phyloP scores from a whole-genome alignment of 2,329 filamentous ascomycete species.

The Tolypocladium capitatum region DNA sequence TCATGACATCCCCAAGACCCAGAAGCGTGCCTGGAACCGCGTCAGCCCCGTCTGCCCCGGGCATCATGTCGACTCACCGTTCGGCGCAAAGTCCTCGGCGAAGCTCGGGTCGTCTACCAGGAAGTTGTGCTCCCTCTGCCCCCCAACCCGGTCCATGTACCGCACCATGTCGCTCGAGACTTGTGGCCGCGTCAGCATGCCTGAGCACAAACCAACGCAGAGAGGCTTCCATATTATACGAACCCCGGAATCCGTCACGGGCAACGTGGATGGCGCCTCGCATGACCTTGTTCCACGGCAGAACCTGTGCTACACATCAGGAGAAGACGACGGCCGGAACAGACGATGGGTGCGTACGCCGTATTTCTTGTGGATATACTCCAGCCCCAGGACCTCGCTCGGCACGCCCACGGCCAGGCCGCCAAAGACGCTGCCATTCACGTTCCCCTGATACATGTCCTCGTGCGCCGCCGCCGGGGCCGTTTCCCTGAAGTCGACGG shows the following conservation, averaged over 20 bases:
- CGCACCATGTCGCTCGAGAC: constrained; percentile 61
- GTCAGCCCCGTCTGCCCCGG: background rate
- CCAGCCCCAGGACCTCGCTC: constrained; percentile 64
- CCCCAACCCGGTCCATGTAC: constrained; percentile 50
- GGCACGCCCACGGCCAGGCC: constrained; percentile 63
- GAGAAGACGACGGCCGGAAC: background rate
- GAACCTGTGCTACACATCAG: constrained; percentile 16
- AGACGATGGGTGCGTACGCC: constrained; percentile 30
- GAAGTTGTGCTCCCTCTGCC: constrained; percentile 36
- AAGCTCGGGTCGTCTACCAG: constrained; percentile 63
- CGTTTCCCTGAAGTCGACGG: constrained; percentile 80
- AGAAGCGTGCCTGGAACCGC: constrained; percentile 42
- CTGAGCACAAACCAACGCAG: background rate
- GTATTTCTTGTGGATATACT: constrained; percentile 62
- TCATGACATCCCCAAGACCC: constrained; percentile 63
- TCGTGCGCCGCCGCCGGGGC: constrained; percentile 70
- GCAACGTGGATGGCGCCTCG: constrained; percentile 64
- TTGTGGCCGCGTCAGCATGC: constrained; percentile 3
- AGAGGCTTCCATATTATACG: constrained; percentile 1
- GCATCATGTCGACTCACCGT: constrained; percentile 30
- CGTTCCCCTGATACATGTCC: constrained; percentile 73
- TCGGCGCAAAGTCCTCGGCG: constrained; percentile 79
- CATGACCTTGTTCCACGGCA: constrained; percentile 61
- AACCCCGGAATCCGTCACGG: constrained; percentile 51
- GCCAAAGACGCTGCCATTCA: constrained; percentile 51